Evolutionary conservation across 352 stramenopile genomes (phyloP), one percentile per base, ranked within the genome.

Genomic region (Phytophthora boehmeriae): DNA sequence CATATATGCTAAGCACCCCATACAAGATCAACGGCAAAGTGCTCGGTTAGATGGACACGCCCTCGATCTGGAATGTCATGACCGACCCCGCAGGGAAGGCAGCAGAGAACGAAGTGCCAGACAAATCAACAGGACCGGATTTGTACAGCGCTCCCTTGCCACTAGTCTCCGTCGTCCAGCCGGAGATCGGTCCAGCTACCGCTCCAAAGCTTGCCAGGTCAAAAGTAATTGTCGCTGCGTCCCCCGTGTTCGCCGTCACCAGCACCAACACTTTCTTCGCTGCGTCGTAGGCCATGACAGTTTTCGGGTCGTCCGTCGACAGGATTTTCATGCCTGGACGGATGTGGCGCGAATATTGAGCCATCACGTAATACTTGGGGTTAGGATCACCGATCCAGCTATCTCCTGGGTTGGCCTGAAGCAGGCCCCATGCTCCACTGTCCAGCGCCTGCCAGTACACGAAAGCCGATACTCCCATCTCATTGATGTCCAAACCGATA

Each of bases 401-500:
- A 73, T 77, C 44, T 78, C 48, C 35, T 69, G 66, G 14, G 73
- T 71, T 71, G 45, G 63, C 63, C 51, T 71, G 56, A 20, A 71
- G 47, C 19, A 71, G 63, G 14, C 63, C 78, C 75, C 78, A 88
- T 16, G 69, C 75, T 8, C 67, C 75, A 27, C 73, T 76, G 58
- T 88, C 73, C 17, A 86, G 66, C 23, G 63, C 73, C 57, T 88
- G 75, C 78, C 78, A 88, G 68, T 88, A 88, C 45, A 85, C 78
- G 54, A 88, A 86, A 16, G 70, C 78, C 6, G 71, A 65, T 14
- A 83, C 78, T 8, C 72, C 62, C 63, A 85, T 74, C 46, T 86
- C 78, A 53, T 88, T 88, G 51, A 88, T 78, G 45, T 88, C 78
- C 10, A 88, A 71, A 1, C 64, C 73, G 22, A 86, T 80, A 0